Percentiles rank a stretch among this genome's conserved stretches.
phyloP scores from a whole-genome alignment of 305 asterid genomes.

The Rubia peregrina region DNA sequence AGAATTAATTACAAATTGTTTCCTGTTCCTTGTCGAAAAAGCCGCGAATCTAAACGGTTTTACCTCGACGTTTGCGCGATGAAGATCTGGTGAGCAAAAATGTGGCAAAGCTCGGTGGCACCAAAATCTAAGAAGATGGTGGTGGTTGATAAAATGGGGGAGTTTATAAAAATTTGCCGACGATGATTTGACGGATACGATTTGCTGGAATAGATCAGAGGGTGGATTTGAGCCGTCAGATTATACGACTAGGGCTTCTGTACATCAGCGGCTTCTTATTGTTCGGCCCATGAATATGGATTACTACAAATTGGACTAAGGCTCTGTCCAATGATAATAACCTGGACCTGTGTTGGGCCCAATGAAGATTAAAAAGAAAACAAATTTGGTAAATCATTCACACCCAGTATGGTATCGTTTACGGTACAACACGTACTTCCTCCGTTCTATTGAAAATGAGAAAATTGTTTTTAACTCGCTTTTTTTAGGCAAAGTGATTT shows the following conservation, averaged over 20 bases:
- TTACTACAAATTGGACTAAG: too few relatives aligned
- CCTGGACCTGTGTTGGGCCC: background rate
- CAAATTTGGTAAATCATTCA: too few relatives aligned
- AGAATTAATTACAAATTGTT: background rate
- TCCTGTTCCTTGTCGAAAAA: background rate
- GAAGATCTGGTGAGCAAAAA: background rate
- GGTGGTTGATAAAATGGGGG: background rate
- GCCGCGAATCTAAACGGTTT: background rate
- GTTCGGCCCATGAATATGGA: background rate
- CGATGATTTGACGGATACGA: conserved; percentile 2
- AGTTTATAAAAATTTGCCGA: background rate
- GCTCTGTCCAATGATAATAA: background rate
- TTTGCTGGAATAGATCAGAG: background rate
- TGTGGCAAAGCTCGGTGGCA: background rate
- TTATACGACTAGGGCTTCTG: conserved; percentile 1
- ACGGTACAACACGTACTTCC: too few relatives aligned
- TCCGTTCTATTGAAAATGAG: too few relatives aligned
- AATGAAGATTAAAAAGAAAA: background rate
- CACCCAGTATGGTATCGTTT: too few relatives aligned
- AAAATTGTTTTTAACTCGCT: too few relatives aligned
- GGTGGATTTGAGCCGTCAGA: conserved; percentile 8
- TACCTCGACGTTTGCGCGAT: conserved; percentile 14
- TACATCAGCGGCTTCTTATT: background rate
- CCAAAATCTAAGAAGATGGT: background rate
- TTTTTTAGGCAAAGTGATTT: too few relatives aligned